Base-by-base conservation (phyloP, 2,329 filamentous ascomycete genomes). In the Mycosphaerella sp. region DNA sequence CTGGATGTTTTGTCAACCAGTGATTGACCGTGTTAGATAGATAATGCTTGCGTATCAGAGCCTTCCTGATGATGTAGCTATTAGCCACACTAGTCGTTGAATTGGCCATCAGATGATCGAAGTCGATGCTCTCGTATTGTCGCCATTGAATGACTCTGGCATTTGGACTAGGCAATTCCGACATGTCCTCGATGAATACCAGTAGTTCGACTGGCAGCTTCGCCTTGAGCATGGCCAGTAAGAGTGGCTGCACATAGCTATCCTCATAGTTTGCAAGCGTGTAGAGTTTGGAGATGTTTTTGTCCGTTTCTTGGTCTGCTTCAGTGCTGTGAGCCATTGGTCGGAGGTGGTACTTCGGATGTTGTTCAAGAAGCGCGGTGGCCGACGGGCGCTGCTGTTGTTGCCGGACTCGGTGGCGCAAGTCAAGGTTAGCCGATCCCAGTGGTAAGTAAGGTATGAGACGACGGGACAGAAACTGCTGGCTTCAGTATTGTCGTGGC, bases 31-130 rank as follows among this genome's bases (percentile, higher is more conserved):
- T 96, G 17, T 84, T 82, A 3, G 86, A 85, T 2, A 98, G 80
- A 69, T 93, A 97, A 70, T 98, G 93, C 72, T 98, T 98, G 55
- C 93, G 83, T 64, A 97, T 97, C 17, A 98, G 78, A 0, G 93
- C 93, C 76, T 97, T 97, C 65, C 93, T 87, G 69, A 97, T 95
- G 67, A 96, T 81, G 72, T 96, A 97, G 66, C 89, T 88, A 72
- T 96, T 97, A 62, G 88, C 78, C 1, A 95, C 76, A 9, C 80
- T 82, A 0, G 81, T 82, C 0, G 72, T 68, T 0, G 86, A 73
- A 62, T 89, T 77, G 1, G 76, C 70, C 54, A 86, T 76, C 14
- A 87, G 80, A 64, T 86, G 82, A 51, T 87, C 84, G 69, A 95
- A 97, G 67, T 95, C 87, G 55, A 97, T 81, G 41, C 81, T 77